Evolutionary conservation across 495 filamentous ascomycete genomes (phyloP), one percentile per base, ranked within the genome.

Genomic region (Xylaria bambusicola): DNA sequence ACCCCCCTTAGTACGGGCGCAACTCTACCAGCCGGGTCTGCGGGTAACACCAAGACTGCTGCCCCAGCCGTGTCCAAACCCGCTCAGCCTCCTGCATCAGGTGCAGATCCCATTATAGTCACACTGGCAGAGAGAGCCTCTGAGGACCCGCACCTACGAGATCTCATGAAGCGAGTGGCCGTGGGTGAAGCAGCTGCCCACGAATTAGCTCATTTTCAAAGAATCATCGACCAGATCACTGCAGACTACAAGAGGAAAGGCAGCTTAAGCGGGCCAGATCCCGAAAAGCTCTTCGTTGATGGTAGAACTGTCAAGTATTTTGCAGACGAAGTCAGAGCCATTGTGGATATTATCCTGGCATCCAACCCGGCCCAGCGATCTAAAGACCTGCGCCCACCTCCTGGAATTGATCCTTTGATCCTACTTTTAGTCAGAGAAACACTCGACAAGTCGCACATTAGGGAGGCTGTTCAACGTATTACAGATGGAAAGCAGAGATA

Each of bases 111-210:
- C 3, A 95, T 99, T 41, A 99, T 99, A 56, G 89, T 96, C 54
- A 91, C 92, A 71, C 75, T 99, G 41, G 95, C 95, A 2, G 90
- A 91, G 60, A 84, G 85, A 64, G 95, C 95, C 15, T 89, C 90
- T 0, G 86, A 88, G 17, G 90, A 99, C 69, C 86, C 89, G 2
- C 83, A 92, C 47, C 79, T 99, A n/a, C 93, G 97, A 65, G 86
- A 87, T n/a, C 80, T 99, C 10, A 99, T 99, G 95, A 88, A 91
- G 66, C 86, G 93, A 12, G 95, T 99, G 8, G 95, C 95, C 4
- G 86, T 88, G 23, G 94, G 92, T 20, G 85, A 91, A 57, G 95
- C 95, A 2, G 82, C 84, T 2, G 83, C 84, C 50, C 82, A 88
- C 31, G 91, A 98, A 64, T 80, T 99, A 13, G 87, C 88, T 57